phyloP scores from a whole-genome alignment of 768 basidiomycete species.

The Macrocybe gigantea region DNA sequence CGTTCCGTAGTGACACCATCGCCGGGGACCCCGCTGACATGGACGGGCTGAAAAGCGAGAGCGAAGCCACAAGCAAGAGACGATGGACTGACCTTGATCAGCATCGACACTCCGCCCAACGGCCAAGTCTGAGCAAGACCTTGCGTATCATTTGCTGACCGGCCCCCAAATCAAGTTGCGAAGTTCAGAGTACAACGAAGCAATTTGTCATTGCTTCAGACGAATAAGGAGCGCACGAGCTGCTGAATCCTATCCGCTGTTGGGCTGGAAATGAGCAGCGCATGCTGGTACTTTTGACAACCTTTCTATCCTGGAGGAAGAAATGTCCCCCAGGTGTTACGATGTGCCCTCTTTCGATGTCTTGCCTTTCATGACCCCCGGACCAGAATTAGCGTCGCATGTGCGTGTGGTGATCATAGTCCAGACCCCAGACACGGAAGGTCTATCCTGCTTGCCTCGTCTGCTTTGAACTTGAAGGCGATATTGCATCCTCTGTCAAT shows the following conservation, averaged over 20 bases:
- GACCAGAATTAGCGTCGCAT: too few relatives aligned
- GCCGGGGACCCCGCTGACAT: conserved; percentile 53
- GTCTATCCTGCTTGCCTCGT: too few relatives aligned
- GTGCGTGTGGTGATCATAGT: too few relatives aligned
- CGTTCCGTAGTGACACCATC: too few relatives aligned
- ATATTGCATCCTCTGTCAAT: too few relatives aligned
- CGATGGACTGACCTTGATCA: conserved; percentile 57
- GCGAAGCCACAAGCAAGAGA: conserved; percentile 65
- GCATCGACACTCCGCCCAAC: conserved; percentile 45
- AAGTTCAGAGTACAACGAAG: conserved; percentile 32
- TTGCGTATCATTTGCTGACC: conserved; percentile 82
- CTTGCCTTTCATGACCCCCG: too few relatives aligned
- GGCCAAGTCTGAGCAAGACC: conserved; percentile 87
- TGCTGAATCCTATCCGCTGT: conserved; percentile 71
- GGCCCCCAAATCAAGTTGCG: conserved; percentile 34
- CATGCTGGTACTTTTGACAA: conserved; percentile 85
- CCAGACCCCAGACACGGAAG: too few relatives aligned
- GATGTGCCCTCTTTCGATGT: too few relatives aligned
- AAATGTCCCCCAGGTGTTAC: too few relatives aligned
- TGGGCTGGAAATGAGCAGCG: conserved; percentile 86
- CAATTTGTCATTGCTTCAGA: conserved; percentile 62
- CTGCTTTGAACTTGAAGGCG: too few relatives aligned
- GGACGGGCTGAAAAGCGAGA: conserved; percentile 76
- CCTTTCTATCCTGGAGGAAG: conserved; percentile 30
- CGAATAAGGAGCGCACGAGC: conserved; percentile 67